Base-by-base conservation (phyloP, 805 yeast species). In the Lipomyces orientalis region DNA sequence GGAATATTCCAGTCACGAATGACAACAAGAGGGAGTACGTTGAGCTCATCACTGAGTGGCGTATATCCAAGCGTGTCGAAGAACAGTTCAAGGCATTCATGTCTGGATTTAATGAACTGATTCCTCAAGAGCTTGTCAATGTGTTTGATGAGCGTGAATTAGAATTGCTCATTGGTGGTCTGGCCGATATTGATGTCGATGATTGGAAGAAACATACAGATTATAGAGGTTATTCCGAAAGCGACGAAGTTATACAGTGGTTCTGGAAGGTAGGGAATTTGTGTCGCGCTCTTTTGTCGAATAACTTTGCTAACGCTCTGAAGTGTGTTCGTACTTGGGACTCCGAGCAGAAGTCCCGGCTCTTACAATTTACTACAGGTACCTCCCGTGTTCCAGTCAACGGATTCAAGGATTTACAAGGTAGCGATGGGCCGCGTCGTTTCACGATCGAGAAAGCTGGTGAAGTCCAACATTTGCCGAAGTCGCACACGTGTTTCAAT, bases 181-280 rank as follows among this genome's bases (percentile, higher is more conserved):
- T 95, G 76, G 95, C 98, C 1, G 99, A 95, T 76, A 94, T 95
- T 75, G 99, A 95, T 79, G 90, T 94, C 66, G 98, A 93, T 72
- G 99, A 95, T 82, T 95, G 99, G 99, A 95, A 93, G 82, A 93
- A 92, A 78, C 98, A 95, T 79, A 95, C 99, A 25, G 99, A 95
- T 80, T 95, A 95, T 81, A 88, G 99, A 82, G 99, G 99, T 4
- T 95, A 94, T 80, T 94, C 93, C 78, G 98, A 95, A 81, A 87
- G 87, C 71, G 99, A 95, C 80, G 97, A 93, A 81, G 97, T 93
- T 61, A 88, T 95, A 73, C 97, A 94, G 82, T 95, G 99, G 99
- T 95, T 95, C 86, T 95, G 99, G 99, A 88, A 87, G 54, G 65
- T 68, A 29, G n/a, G 67, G 54, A 8, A 29, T 43, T 1, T n/a